phyloP scores from a whole-genome alignment of 1,284 basidiomycete species.

The Microstroma glucosiphilum region DNA sequence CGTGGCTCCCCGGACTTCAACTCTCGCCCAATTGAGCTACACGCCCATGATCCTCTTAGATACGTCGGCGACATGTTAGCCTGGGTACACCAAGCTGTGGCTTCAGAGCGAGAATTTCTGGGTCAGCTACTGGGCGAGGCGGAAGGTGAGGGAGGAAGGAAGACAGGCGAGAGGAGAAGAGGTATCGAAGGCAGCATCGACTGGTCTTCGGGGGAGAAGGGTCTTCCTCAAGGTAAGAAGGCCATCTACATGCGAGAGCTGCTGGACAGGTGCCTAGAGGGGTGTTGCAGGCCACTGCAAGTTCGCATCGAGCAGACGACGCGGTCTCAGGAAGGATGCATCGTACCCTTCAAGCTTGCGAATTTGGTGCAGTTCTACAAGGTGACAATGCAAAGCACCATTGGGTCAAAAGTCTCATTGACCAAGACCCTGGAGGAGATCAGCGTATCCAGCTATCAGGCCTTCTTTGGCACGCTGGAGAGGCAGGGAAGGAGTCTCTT shows the following conservation, averaged over 20 bases:
- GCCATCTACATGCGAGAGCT: slow-evolving; percentile 59
- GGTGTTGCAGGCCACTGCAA: slow-evolving; percentile 66
- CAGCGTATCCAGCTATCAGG: slow-evolving; percentile 19
- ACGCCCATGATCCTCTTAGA: slow-evolving; percentile 90
- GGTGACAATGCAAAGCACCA: slow-evolving; percentile 82
- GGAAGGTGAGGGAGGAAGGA: slow-evolving; percentile 54
- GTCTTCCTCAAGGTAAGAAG: slow-evolving; percentile 32
- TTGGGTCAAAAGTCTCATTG: slow-evolving; percentile 72
- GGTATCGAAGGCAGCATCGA: slow-evolving; percentile 34
- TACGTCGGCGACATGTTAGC: slow-evolving; percentile 98
- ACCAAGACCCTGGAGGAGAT: slow-evolving; percentile 71
- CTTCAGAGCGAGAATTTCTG: slow-evolving; percentile 74
- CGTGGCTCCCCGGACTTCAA: slow-evolving; percentile 75
- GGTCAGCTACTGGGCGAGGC: slow-evolving; percentile 20
- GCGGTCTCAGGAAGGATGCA: slow-evolving; percentile 82
- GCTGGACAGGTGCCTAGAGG: slow-evolving; percentile 75
- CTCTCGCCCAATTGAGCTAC: slow-evolving; percentile 88
- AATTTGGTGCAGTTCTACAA: slow-evolving; percentile 92
- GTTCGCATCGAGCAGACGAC: slow-evolving; percentile 81
- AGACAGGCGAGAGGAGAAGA: slow-evolving; percentile 25
- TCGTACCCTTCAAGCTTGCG: slow-evolving; percentile 81
- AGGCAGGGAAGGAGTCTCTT: slow-evolving; percentile 25
- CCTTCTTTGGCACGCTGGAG: slow-evolving; percentile 36
- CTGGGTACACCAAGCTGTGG: slow-evolving; percentile 94
- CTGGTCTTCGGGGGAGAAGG: slow-evolving; percentile 4